Evolutionary conservation across 139 green algal species (phyloP).

Genomic region (Ettlia oleoabundans): DNA sequence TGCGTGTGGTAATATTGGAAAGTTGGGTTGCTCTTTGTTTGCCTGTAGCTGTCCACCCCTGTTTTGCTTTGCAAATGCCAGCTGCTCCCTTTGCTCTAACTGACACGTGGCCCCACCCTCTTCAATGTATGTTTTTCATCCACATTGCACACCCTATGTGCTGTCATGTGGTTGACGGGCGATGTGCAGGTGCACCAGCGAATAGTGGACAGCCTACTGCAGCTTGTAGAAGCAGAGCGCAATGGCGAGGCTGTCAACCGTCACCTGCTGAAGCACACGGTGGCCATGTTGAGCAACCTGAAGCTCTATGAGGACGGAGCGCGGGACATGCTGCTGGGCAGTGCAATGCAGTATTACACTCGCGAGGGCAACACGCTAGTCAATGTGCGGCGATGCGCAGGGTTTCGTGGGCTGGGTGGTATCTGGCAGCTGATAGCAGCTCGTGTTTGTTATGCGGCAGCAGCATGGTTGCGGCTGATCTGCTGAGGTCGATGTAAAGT

Average conservation of each 20-base stretch:
- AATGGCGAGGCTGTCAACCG: constrained; percentile 81
- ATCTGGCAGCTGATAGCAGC: not conserved
- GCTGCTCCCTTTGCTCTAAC: no score
- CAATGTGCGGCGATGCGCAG: no score
- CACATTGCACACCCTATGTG: no score
- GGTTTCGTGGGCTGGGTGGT: not conserved
- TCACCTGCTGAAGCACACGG: constrained; percentile 72
- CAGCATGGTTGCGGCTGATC: not conserved
- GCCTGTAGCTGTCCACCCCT: no score
- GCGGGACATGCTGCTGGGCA: constrained; percentile 62
- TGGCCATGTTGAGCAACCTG: constrained; percentile 50
- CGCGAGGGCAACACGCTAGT: constrained; percentile 75
- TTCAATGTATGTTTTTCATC: no score
- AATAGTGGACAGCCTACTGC: constrained; percentile 72
- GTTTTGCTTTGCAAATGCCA: no score
- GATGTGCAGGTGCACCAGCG: constrained; percentile 68
- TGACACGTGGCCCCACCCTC: no score
- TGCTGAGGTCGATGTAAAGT: not conserved
- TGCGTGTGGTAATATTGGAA: no score
- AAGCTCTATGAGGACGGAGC: constrained; percentile 78
- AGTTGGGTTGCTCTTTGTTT: no score
- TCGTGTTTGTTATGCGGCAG: not conserved
- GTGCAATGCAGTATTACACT: constrained; percentile 61
- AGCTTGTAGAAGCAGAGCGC: constrained; percentile 78
- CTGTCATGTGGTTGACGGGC: not conserved